Base-by-base conservation (phyloP, 192 early-diverging fungal species). In the Chytriomyces sp. region DNA sequence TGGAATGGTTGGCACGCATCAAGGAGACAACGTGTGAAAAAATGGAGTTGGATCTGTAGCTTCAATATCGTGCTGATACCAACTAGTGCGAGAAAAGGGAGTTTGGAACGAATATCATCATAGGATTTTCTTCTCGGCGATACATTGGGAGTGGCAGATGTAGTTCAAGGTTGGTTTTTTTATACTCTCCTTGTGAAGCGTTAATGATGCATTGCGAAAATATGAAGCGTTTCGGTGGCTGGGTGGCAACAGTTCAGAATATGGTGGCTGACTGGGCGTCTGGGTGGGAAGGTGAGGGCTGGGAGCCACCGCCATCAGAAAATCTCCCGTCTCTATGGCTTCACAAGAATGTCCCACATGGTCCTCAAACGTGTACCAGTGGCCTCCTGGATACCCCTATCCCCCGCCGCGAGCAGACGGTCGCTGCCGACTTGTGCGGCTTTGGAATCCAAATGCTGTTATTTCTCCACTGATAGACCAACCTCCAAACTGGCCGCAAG, bases 11-110 rank as follows among this genome's bases (percentile, higher is more conserved):
- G 5, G 3, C 28, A 14, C 30, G 37, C 5, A 74, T 80, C 68
- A 59, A 62, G 52, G 39, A 33, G 26, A 62, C 40, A 6, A 76
- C 70, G 19, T 6, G 25, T 14, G 78, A 80, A 37, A 80, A 80
- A 75, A 73, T 79, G n/a, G 12, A 22, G 5, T 3, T 22, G 7
- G 7, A n/a, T 76, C 68, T 56, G 26, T 31, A 8, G 81, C 26
- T 19, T 4, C 54, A 14, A 33, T 3, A 7, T 75, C 26, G 37
- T 53, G 59, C 52, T 26, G 44, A 60, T n/a, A 56, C 62, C 19
- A 30, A 40, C 10, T 25, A 28, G 30, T 25, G 12, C 12, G 7
- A 19, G 59, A 1, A 36, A 61, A 10, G 59, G 19, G 22, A 32
- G 26, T 3, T 6, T 61, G 12, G 30, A 2, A 34, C 7, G 38